Evolutionary conservation across 257 asterid species (phyloP), one percentile per base, ranked within the genome.

Genomic region (Solanum chiquidenum): DNA sequence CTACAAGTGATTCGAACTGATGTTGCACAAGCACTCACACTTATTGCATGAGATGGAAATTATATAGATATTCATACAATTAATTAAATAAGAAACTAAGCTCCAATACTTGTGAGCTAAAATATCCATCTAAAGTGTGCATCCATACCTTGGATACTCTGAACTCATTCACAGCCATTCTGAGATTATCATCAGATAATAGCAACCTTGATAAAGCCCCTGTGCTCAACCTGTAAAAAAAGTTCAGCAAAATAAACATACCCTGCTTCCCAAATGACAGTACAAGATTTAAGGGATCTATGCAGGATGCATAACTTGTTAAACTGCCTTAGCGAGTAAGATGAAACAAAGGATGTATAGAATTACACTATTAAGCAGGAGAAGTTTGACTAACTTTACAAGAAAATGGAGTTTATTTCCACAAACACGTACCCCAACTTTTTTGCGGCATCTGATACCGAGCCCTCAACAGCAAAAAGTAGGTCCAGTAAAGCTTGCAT

Each of bases 401-500:
- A 80, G 10, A 29, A 44, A 80, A 29, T 46, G 27, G 6, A 35
- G 52, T 74, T 85, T 38, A 21, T 85, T 60, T 62, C 25, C 74
- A 71, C 33, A 44, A 73, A 88, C 49, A 88, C 58, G 66, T 94
- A 96, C 98, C 98, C 99, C 90, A 96, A 89, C 90, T 91, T 95
- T 92, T 91, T 94, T 44, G 98, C 98, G 77, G 98, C 96, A 77
- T 95, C 98, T 77, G 98, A 86, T 87, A 96, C 96, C 75, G 98
- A 95, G 68, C 99, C 99, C 86, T 91, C 94, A 27, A 93, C 94
- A 25, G 95, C 98, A 93, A 94, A 92, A 75, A 95, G 88, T 87
- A 96, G 93, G 92, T 96, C 99, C 33, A 96, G 92, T 90, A 96
- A 90, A 88, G 98, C 98, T 92, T 96, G 99, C 98, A 95, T 93